A percentile compares a stretch with the other conserved stretches of the same genome.
These are phyloP conservation scores for Pseudopyricularia javanii DNA, from an alignment of 2,329 filamentous ascomycete species.

Conservation along the genomic window DNA sequence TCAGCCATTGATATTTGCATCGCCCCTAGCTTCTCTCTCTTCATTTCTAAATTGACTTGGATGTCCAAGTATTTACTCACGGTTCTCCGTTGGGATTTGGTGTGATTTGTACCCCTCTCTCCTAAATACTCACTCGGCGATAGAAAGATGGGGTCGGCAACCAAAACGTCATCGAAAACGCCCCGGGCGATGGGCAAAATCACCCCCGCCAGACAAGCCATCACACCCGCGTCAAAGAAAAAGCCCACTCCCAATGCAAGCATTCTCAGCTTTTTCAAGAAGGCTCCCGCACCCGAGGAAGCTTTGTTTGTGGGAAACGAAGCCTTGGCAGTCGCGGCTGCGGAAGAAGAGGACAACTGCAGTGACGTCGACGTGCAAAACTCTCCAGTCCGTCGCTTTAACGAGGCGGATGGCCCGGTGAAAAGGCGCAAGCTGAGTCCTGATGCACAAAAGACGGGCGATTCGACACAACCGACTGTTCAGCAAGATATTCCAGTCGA, in stretches of 20 bases:
- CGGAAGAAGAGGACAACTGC: background rate
- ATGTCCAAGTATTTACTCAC: background rate
- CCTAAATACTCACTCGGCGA: too few relatives aligned
- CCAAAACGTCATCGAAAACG: slow-evolving; percentile 1
- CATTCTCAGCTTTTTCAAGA: slow-evolving; percentile 66
- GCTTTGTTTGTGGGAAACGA: slow-evolving; percentile 37
- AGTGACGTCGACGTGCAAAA: background rate
- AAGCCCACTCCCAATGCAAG: slow-evolving; percentile 41
- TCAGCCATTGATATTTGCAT: background rate
- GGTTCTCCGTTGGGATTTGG: too few relatives aligned
- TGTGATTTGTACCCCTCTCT: background rate
- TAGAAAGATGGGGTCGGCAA: background rate
- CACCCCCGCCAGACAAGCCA: background rate
- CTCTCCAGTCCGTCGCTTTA: slow-evolving; percentile 17
- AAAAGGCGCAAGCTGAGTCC: slow-evolving; percentile 30
- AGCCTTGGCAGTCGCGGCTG: slow-evolving; percentile 5
- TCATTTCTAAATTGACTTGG: background rate
- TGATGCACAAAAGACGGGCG: slow-evolving; percentile 6
- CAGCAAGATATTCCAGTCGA: background rate
- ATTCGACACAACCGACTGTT: background rate
- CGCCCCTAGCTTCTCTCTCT: background rate
- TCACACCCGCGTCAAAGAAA: slow-evolving; percentile 5
- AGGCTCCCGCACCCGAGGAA: slow-evolving; percentile 46
- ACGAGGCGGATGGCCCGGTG: slow-evolving; percentile 21
- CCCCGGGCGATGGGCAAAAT: background rate